Base-by-base conservation (phyloP, 2,329 filamentous ascomycete species). In the Aspergillus uvarum region DNA sequence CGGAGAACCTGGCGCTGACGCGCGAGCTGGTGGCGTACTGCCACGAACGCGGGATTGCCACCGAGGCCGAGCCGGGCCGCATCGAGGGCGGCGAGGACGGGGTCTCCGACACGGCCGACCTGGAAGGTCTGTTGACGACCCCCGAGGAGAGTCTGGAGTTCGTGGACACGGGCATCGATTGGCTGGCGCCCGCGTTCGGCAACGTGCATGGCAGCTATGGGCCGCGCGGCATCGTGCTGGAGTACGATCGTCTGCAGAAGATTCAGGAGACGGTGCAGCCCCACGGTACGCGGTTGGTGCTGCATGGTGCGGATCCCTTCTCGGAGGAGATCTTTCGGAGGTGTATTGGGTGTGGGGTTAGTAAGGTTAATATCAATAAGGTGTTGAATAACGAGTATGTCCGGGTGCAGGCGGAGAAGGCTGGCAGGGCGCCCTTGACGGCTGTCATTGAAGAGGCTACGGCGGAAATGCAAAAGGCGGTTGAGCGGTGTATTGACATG, bases 131-230 rank as follows among this genome's bases (percentile, higher is more conserved):
- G 61, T 75, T 91, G 65, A 92, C 89, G 0, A 90, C 87, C 0
- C 82, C 85, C 0, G 87, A 89, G 63, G 85, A 92, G 74, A 87
- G 87, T 7, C 82, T 86, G 63, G 85, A 90, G 67, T 92, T 92
- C 67, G 82, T 90, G 4, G 82, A 79, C 2, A 89, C 88, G 11
- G 89, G 88, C 0, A 89, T 92, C 68, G 87, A 92, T 68, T 88
- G 88, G 78, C 77, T 92, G 14, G 89, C 89, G 2, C 89, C 89
- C 0, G 88, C 88, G 0, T 90, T 92, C 76, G 89, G 89, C 3
- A 92, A 91, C 68, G 86, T 92, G 49, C 89, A 92, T 74, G 89
- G 89, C 5, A 85, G 87, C 66, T 91, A 92, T 74, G 88, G 88
- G 0, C 82, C 85, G 0, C 76, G 84, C 16, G 89, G 88, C 0